Evolutionary conservation across 108 stramenopile species (phyloP).

Genomic region (Cyclostephanos tholiformis): DNA sequence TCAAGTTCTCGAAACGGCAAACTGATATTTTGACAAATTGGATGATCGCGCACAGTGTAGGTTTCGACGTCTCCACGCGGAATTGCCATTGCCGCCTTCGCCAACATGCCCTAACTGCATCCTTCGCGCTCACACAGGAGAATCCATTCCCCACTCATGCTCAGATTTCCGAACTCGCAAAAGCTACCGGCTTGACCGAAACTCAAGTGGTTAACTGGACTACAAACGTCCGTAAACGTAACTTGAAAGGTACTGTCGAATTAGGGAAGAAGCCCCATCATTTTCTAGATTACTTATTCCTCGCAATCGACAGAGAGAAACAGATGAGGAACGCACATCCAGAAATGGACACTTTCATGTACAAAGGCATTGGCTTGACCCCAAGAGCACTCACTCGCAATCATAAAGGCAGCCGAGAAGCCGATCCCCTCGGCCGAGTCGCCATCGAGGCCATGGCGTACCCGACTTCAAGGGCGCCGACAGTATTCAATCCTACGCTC

Average conservation of each 20-base stretch:
- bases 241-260: slow-evolving; percentile 55
- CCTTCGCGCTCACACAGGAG: no score
- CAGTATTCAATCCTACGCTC: not conserved
- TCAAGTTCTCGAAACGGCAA: slow-evolving; percentile 68
- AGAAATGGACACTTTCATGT: slow-evolving; percentile 4
- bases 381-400: not conserved
- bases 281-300: slow-evolving; percentile 64
- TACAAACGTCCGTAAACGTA: slow-evolving; percentile 61
- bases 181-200: slow-evolving; percentile 3
- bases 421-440: not conserved
- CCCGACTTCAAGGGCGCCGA: not conserved
- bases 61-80: no score
- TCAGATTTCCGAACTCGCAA: slow-evolving; percentile 17
- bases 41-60: slow-evolving; percentile 71
- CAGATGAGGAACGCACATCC: slow-evolving; percentile 21
- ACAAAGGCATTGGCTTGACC: not conserved
- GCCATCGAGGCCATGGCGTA: not conserved
- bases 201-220: slow-evolving; percentile 59
- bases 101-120: no score
- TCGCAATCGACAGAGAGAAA: slow-evolving; percentile 60
- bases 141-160: slow-evolving; percentile 31
- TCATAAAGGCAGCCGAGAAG: not conserved
- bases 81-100: no score
- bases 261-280: slow-evolving; percentile 63
- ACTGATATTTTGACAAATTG: slow-evolving; percentile 65